Conservation (phyloP, 75 land plant species). For the Isoetes taiwanensis region DNA sequence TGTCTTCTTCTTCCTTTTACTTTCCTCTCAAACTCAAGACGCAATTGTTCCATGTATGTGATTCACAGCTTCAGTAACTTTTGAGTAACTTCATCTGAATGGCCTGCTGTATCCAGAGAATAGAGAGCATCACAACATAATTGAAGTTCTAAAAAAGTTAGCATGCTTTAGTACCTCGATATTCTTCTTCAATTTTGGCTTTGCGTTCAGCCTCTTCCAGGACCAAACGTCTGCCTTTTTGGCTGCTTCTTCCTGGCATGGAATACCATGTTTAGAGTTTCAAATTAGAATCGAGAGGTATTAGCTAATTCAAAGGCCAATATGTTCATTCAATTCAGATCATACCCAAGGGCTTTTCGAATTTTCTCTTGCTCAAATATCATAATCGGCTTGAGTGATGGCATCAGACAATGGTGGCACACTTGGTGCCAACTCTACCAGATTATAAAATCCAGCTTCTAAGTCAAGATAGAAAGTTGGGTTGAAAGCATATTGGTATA, state of each 20-base stretch:
- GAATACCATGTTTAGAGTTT: not conserved
- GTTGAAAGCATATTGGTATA: constrained; percentile 3
- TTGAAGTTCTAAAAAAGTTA: too few species aligned
- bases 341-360: not conserved
- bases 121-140: too few species aligned
- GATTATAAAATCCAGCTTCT: not conserved
- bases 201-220: not conserved
- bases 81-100: not conserved
- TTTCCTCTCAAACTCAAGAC: not conserved
- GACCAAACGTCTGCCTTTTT: not conserved
- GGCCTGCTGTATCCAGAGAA: not conserved
- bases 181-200: not conserved
- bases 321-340: too few species aligned
- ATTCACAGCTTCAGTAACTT: not conserved
- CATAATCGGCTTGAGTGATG: constrained; percentile 1
- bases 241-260: not conserved
- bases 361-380: not conserved
- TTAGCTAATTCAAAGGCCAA: too few species aligned
- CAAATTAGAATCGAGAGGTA: too few species aligned
- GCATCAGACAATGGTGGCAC: not conserved
- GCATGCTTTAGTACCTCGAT: constrained; percentile 1
- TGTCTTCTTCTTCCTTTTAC: not conserved
- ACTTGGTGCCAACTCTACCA: not conserved
- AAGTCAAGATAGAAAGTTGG: not conserved
- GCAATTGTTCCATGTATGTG: not conserved